Base-by-base conservation (phyloP, 768 basidiomycete species). In the Russula compacta region DNA sequence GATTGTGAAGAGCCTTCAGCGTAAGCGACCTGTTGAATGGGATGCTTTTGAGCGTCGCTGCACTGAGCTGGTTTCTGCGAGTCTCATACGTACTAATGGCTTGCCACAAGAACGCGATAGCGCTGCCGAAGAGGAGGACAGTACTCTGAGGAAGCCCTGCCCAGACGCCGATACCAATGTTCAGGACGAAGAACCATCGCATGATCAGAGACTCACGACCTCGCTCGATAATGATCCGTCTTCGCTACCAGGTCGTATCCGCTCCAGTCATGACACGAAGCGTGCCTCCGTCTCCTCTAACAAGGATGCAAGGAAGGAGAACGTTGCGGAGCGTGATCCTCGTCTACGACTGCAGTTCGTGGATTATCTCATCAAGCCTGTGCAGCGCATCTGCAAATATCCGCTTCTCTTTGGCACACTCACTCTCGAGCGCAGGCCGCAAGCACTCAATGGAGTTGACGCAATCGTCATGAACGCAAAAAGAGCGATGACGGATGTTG, bases 301-400 rank as follows among this genome's bases (percentile, higher is more conserved):
- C 36, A 50, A 50, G 33, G 56, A 54, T 35, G 32, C 46, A 6
- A 59, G 64, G 15, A 56, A 64, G 56, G 40, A 57, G 47, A 53
- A 42, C n/a, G 3, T 33, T 33, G 3, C 15, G 8, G 56, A 63
- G 8, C 55, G 48, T 53, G 62, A 58, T 47, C 51, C 62, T 15
- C 64, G 64, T 35, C 49, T 75, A 12, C 81, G 81, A 21, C 79
- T 89, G 40, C 78, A 79, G 59, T 84, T 89, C 71, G 75, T 83
- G 66, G 95, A 98, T 74, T 94, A 94, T 70, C 80, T 98, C 75
- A 98, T 99, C 75, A 93, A 93, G 73, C 95, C 95, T n/a, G 81
- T 98, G 15, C 95, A 99, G 73, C 79, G 94, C 53, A 87, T 99
- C 53, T 98, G 95, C 81, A 90, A 87, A 67, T 99, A 99, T 70